Evolutionary conservation across 192 early-diverging fungal species (phyloP).

Genomic region (Rhizophlyctis rosea): DNA sequence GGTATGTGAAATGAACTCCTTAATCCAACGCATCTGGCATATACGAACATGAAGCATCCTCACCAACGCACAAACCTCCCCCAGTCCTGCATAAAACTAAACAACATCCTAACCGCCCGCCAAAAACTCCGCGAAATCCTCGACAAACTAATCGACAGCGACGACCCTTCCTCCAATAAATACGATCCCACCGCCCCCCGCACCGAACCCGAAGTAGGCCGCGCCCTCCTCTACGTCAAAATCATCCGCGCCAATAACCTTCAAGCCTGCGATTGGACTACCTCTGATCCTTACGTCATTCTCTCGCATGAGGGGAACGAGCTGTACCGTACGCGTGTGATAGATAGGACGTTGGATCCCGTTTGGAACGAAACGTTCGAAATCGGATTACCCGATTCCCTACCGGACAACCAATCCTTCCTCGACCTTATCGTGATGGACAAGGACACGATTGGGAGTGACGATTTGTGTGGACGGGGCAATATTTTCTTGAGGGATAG

Average conservation of each 20-base stretch:
- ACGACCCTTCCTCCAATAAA: conserved; percentile 1
- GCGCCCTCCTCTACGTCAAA: conserved; percentile 25
- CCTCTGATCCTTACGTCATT: conserved; percentile 42
- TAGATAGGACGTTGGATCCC: conserved; percentile 39
- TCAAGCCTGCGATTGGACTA: conserved; percentile 28
- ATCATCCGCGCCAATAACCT: conserved; percentile 39
- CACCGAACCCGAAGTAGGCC: conserved; percentile 16
- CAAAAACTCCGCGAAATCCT: conserved; percentile 34
- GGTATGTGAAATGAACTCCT: conserved; percentile 7
- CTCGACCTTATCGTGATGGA: conserved; percentile 38
- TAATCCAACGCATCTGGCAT: no score
- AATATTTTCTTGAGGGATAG: conserved; percentile 27
- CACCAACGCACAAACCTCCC: no score
- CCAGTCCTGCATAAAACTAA: conserved; percentile 46
- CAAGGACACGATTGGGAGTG: conserved; percentile 31
- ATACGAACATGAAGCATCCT: no score
- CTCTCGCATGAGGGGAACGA: conserved; percentile 20
- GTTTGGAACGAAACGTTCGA: conserved; percentile 41
- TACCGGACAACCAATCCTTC: conserved; percentile 25
- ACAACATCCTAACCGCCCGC: conserved; percentile 48
- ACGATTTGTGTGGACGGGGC: conserved; percentile 27
- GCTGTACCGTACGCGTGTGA: conserved; percentile 24
- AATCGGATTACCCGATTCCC: conserved; percentile 22
- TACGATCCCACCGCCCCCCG: conserved; percentile 26
- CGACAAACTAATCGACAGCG: conserved; percentile 18